Conservation (phyloP, 495 filamentous ascomycete species). For the Mycothermus thermophilus region DNA sequence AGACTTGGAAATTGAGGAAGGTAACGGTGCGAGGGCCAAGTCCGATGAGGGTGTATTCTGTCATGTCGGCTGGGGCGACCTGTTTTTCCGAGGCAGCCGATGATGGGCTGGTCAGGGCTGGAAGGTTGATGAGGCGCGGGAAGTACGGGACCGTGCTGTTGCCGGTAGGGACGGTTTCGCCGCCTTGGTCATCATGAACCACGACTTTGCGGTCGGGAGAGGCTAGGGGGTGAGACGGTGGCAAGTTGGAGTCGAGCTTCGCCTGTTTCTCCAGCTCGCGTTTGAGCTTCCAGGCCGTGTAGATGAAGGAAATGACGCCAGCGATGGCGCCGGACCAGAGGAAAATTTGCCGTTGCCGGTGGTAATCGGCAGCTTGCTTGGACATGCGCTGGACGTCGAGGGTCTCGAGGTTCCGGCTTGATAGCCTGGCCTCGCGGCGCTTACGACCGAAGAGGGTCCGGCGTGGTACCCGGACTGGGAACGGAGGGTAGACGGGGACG, state of each 20-base stretch:
- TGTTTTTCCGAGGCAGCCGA: constrained; percentile 10
- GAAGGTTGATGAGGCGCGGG: constrained; percentile 55
- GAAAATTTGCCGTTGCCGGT: constrained; percentile 32
- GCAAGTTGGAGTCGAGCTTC: constrained; percentile 33
- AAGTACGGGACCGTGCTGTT: constrained; percentile 72
- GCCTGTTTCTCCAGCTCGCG: constrained; percentile 20
- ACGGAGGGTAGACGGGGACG: too few species aligned
- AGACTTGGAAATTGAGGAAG: constrained; percentile 83
- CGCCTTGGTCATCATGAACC: constrained; percentile 39
- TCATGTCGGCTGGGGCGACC: constrained; percentile 7
- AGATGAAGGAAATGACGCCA: constrained; percentile 35
- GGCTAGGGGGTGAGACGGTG: constrained; percentile 30
- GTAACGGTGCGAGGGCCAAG: constrained; percentile 79
- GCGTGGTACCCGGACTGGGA: constrained; percentile 8
- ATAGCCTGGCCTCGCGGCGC: constrained; percentile 5
- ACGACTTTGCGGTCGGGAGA: constrained; percentile 41
- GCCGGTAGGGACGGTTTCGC: constrained; percentile 63
- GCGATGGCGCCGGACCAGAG: constrained; percentile 33
- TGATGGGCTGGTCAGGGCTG: constrained; percentile 22
- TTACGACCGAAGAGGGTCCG: constrained; percentile 29
- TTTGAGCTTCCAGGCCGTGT: constrained; percentile 29
- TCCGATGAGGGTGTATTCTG: constrained; percentile 76
- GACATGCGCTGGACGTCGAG: constrained; percentile 34
- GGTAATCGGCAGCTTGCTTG: constrained; percentile 25
- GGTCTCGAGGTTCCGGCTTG: constrained; percentile 25